Evolutionary conservation across 805 yeast species (phyloP).

Genomic region (Candida easanensis): DNA sequence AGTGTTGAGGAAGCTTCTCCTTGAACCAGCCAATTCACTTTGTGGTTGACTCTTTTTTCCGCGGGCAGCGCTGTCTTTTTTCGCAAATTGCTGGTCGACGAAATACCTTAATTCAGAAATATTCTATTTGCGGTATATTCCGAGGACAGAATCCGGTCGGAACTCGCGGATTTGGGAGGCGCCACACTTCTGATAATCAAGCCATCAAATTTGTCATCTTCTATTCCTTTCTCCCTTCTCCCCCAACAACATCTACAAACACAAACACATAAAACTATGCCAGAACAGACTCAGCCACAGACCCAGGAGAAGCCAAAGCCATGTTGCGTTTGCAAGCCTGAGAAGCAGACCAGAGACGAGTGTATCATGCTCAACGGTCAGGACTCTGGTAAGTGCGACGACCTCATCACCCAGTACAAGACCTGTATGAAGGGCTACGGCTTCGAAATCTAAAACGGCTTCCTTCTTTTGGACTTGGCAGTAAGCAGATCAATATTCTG

Average conservation of each 20-base stretch:
- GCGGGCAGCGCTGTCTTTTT: neutral
- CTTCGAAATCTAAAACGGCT: conserved; percentile 41
- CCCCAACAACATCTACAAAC: neutral
- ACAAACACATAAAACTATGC: conserved; percentile 8
- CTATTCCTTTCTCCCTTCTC: neutral
- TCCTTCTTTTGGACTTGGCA: no score
- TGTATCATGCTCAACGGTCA: conserved; percentile 81
- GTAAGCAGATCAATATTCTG: no score
- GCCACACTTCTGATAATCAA: no score
- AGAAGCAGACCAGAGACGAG: conserved; percentile 80
- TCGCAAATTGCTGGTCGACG: neutral
- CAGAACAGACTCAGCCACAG: conserved; percentile 14
- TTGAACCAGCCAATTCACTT: neutral
- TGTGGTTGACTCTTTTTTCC: conserved; percentile 1
- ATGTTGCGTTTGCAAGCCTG: conserved; percentile 91
- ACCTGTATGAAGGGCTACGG: conserved; percentile 92
- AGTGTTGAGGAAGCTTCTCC: no score
- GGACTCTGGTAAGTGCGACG: conserved; percentile 79
- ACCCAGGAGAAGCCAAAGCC: conserved; percentile 71
- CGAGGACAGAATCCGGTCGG: neutral
- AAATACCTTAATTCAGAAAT: neutral
- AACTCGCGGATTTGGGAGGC: neutral
- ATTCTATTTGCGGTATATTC: neutral
- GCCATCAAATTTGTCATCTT: neutral
- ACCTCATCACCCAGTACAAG: conserved; percentile 70